These are phyloP conservation scores for Orbilia blumenaviensis DNA, from an alignment of 2,329 filamentous ascomycete genomes.

Conservation along the genomic window DNA sequence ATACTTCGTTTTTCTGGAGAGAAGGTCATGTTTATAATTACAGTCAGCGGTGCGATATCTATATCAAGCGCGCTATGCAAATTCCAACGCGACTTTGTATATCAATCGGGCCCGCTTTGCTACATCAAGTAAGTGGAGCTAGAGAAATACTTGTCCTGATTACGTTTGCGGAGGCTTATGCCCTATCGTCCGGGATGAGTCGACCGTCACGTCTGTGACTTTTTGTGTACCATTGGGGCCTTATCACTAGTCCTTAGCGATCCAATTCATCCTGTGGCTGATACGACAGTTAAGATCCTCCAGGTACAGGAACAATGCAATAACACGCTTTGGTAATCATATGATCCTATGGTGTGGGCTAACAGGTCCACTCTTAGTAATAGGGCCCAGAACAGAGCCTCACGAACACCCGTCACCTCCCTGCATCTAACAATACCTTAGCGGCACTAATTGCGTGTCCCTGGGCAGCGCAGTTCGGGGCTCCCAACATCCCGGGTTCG, in stretches of 20 bases:
- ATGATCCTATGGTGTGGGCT: constrained; percentile 21
- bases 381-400: constrained; percentile 30
- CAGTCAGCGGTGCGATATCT: constrained; percentile 3
- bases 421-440: background rate
- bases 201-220: background rate
- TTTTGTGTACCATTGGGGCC: background rate
- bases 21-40: background rate
- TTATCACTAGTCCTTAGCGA: background rate
- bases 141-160: background rate
- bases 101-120: constrained; percentile 53
- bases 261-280: constrained; percentile 31
- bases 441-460: background rate
- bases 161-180: constrained; percentile 39
- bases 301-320: constrained; percentile 20
- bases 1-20: background rate
- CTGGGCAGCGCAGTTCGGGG: constrained; percentile 33
- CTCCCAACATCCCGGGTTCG: background rate
- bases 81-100: constrained; percentile 27
- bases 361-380: constrained; percentile 6
- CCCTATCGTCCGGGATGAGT: constrained; percentile 38
- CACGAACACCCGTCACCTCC: constrained; percentile 15
- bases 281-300: constrained; percentile 23
- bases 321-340: constrained; percentile 11
- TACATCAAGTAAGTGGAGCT: constrained; percentile 43
- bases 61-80: constrained; percentile 1